Evolutionary conservation across 495 filamentous ascomycete genomes (phyloP), one percentile per base, ranked within the genome.

Genomic region (Penicilliopsis zonata): DNA sequence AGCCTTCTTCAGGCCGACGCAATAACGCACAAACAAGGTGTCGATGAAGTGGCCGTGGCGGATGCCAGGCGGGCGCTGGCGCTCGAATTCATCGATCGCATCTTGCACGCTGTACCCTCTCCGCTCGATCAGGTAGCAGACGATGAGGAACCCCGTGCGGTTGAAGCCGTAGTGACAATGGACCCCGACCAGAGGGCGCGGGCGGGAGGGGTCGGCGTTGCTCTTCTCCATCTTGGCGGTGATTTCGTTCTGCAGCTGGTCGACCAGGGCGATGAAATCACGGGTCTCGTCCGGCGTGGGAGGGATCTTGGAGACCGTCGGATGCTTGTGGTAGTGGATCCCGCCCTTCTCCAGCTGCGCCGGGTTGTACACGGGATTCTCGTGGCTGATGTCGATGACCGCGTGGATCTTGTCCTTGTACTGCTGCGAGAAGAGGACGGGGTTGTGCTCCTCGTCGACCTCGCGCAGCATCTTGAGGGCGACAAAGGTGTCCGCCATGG

Each of bases 131-230:
- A 95, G 57, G 43, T 96, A 96, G 44, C 77, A 84, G n/a, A 80
- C 78, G 20, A 96, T 76, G 46, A 94, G 78, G 49, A 87, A 94
- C 1, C 88, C 86, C 0, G 86, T 93, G 20, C 86, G 72, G 47
- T 94, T 93, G 59, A 85, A 94, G 0, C 87, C 88, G 41, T 96
- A 95, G 45, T 96, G 88, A 46, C 88, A 95, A 49, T 96, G 88
- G 1, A 94, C 85, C 9, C 80, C 88, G 28, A 95, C 67, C 8
- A 60, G 52, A 4, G 57, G 64, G 4, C 64, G 65, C n/a, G 62
- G 51, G 17, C 38, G 19, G 38, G 55, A 49, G 31, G 71, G 55
- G 5, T 64, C 58, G 13, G 69, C 65, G 14, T 65, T 68, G 3
- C 46, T 23, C 36, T 53, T 57, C 32, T 55, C 51, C 36, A 50